Evolutionary conservation across 139 green algal genomes (phyloP).

Genomic region (Dunaliella primolecta): DNA sequence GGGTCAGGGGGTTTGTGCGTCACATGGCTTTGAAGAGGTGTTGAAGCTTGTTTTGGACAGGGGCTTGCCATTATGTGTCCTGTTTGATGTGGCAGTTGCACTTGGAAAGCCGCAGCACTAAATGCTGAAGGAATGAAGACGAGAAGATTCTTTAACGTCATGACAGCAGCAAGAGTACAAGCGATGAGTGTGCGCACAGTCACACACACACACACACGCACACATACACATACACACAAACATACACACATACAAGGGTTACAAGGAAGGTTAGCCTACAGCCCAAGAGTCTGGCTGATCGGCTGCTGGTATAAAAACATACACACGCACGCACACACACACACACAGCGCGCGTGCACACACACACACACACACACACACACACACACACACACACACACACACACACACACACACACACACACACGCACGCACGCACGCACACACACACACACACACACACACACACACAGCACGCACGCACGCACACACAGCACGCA

Average conservation of each 20-base stretch:
- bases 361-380: not conserved
- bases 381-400: not conserved
- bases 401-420: not conserved
- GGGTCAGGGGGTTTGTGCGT: constrained; percentile 26
- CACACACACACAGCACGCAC: not conserved
- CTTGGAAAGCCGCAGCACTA: no score
- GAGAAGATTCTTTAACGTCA: no score
- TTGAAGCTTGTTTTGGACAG: no score
- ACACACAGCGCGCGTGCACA: not conserved
- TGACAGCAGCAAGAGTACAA: no score
- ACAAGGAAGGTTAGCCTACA: no score
- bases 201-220: not conserved
- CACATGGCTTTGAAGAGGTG: no score
- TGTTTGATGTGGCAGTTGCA: no score
- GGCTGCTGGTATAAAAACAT: not conserved
- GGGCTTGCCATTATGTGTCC: no score
- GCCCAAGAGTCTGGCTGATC: no score
- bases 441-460: not conserved
- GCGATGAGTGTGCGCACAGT: constrained; percentile 43
- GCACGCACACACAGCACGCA: no score
- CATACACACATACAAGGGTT: not conserved
- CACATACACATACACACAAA: not conserved
- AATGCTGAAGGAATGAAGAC: no score
- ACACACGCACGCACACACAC: not conserved
- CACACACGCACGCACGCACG: no score